Evolutionary conservation across 2,329 filamentous ascomycete genomes (phyloP), one percentile per base, ranked within the genome.

Genomic region (Pseudogymnoascus sp.): DNA sequence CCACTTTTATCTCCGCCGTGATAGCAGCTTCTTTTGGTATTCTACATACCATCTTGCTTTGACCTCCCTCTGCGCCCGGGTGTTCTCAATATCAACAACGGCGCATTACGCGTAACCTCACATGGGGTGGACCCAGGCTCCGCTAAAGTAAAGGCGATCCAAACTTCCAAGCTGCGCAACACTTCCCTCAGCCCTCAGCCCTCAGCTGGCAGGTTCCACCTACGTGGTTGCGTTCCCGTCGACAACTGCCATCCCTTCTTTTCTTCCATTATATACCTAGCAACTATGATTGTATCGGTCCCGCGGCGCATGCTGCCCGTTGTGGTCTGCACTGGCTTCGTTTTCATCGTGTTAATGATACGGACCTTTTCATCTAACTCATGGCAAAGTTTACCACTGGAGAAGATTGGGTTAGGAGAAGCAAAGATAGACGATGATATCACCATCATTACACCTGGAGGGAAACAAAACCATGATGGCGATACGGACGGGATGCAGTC

Each of bases 361-460:
- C 12, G 58, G 14, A 26, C 21, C 33, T 38, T 60, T 19, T 60
- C 58, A 39, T 31, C 58, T 19, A 39, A n/a, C 38, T 33, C 62
- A 59, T 63, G 62, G 62, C 33, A 55, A 21, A 33, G 19, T 11
- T 43, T 60, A 33, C 43, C 63, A 10, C 52, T 64, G 7, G 61
- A 64, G 61, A 59, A 60, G 35, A 63, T 64, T n/a, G 63, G 63
- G 10, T 43, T 64, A 5, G 63, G 63, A 6, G 63, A 64, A 10
- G 33, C 19, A 39, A 59, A 55, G 12, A 59, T 33, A 35, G 26
- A 35, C 16, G 39, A 60, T 12, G 19, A 38, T 31, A 23, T 60
- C 7, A 39, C 52, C 8, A 43, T 60, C n/a, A 61, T 37, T 39
- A 59, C 52, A 38, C 31, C 61, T 19, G 37, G 61, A 5, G 52